These are phyloP conservation scores for Suillus placidus DNA, from an alignment of 768 basidiomycete genomes.

Conservation along the genomic window DNA sequence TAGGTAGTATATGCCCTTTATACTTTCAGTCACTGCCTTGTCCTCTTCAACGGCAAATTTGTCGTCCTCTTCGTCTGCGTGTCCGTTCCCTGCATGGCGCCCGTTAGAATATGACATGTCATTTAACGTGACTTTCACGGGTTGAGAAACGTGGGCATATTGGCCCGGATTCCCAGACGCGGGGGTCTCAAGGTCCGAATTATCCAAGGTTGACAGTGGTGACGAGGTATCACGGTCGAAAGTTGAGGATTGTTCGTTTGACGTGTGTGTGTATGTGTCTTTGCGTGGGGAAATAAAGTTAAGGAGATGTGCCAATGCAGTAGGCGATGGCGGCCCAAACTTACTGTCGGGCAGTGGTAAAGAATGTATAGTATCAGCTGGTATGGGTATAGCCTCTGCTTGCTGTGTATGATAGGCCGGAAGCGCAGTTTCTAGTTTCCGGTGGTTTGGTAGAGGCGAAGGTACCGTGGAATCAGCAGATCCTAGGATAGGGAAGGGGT, in stretches of 20 bases:
- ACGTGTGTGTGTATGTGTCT: conserved; percentile 17
- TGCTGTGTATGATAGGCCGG: conserved; percentile 14
- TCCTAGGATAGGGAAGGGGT: conserved; percentile 41
- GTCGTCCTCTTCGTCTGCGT: not conserved
- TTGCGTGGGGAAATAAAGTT: conserved; percentile 27
- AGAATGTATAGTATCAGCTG: conserved; percentile 23
- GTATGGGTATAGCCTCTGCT: conserved; percentile 14
- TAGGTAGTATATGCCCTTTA: conserved; percentile 58
- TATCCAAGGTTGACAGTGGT: conserved; percentile 18
- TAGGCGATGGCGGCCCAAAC: conserved; percentile 30
- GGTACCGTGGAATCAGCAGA: conserved; percentile 74
- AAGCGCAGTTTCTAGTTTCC: conserved; percentile 26
- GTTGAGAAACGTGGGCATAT: conserved; percentile 20
- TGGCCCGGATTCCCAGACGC: conserved; percentile 15
- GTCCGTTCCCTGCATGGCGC: conserved; percentile 1
- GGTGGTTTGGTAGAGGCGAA: conserved; percentile 41
- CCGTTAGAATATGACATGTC: conserved; percentile 14
- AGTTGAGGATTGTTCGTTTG: conserved; percentile 15
- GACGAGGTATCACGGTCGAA: conserved; percentile 16
- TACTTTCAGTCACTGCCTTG: conserved; percentile 51
- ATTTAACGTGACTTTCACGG: conserved; percentile 18
- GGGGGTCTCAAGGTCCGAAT: conserved; percentile 32
- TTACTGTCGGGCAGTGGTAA: conserved; percentile 11
- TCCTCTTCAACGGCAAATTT: conserved; percentile 27
- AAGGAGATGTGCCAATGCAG: conserved; percentile 29